These are phyloP conservation scores for Colletotrichum noveboracense DNA, from an alignment of 2,329 filamentous ascomycete species.

Conservation along the genomic window DNA sequence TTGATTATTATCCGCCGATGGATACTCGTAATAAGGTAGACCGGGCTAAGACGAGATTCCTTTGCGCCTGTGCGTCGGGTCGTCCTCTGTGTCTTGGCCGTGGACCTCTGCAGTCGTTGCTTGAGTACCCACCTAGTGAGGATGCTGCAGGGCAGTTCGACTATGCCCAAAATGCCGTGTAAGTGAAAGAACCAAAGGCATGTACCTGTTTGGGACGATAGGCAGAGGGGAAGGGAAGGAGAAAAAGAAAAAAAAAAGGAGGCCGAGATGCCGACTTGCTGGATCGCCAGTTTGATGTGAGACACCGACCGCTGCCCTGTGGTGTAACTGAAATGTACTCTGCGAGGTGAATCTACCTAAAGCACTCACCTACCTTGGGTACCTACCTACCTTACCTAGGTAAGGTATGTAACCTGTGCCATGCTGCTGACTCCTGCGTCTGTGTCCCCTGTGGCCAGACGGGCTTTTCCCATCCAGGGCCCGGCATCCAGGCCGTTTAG, in stretches of 20 bases:
- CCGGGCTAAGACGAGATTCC: not conserved
- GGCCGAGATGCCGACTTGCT: not conserved
- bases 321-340: not conserved
- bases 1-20: not conserved
- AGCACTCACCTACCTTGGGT: no score
- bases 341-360: not conserved
- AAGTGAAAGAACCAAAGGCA: not conserved
- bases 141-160: not conserved
- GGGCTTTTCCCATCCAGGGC: not conserved
- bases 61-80: conserved; percentile 2
- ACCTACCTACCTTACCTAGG: no score
- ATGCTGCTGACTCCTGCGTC: not conserved
- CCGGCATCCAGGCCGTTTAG: not conserved
- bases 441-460: not conserved
- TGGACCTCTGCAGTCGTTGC: not conserved
- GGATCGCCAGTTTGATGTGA: not conserved
- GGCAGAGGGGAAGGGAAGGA: not conserved
- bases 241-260: not conserved
- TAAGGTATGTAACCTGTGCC: not conserved
- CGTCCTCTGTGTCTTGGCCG: not conserved
- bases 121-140: not conserved
- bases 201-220: not conserved
- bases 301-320: not conserved
- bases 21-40: not conserved
- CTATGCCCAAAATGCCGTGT: not conserved